Percentiles rank a stretch among this genome's conserved stretches.
Conservation (phyloP, 2,329 filamentous ascomycete genomes). For the Fusarium newnesense region DNA sequence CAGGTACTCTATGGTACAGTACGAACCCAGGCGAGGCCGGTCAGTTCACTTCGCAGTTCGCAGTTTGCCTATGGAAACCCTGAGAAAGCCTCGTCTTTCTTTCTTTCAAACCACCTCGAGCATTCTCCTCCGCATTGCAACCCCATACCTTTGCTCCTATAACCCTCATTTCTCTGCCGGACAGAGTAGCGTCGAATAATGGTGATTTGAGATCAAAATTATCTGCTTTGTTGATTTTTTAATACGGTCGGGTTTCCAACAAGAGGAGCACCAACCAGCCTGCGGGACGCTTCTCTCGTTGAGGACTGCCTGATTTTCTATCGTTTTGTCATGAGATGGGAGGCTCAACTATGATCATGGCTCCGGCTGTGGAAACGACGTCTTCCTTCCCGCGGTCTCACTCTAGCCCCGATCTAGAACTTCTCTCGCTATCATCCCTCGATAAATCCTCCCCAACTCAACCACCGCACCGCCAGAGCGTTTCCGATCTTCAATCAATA, state of each 20-base stretch:
- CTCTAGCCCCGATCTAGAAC: slow-evolving; percentile 47
- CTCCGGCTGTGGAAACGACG: slow-evolving; percentile 50
- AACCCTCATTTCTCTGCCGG: slow-evolving; percentile 40
- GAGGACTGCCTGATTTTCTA: slow-evolving; percentile 26
- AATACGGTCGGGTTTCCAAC: slow-evolving; percentile 37
- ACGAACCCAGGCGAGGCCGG: slow-evolving; percentile 22
- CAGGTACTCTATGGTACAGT: slow-evolving; percentile 36
- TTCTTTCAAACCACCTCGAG: slow-evolving; percentile 29
- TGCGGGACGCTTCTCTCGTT: slow-evolving; percentile 32
- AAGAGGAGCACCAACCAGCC: slow-evolving; percentile 31
- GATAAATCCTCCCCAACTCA: slow-evolving; percentile 39
- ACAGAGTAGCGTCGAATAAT: slow-evolving; percentile 44
- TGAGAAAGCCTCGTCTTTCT: slow-evolving; percentile 30
- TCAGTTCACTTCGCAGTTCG: slow-evolving; percentile 13
- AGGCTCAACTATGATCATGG: slow-evolving; percentile 52
- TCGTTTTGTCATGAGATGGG: slow-evolving; percentile 50
- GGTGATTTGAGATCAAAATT: slow-evolving; percentile 38
- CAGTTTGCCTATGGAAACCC: slow-evolving; percentile 32
- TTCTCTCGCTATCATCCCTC: slow-evolving; percentile 43
- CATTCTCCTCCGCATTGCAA: slow-evolving; percentile 19
- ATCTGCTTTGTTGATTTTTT: slow-evolving; percentile 34
- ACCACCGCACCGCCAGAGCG: slow-evolving; percentile 34
- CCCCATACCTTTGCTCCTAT: slow-evolving; percentile 8
- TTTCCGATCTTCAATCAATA: slow-evolving; percentile 27
- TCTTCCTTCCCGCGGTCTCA: slow-evolving; percentile 49